Evolutionary conservation across 1,284 basidiomycete species (phyloP).

Genomic region (Austropuccinia psidii): DNA sequence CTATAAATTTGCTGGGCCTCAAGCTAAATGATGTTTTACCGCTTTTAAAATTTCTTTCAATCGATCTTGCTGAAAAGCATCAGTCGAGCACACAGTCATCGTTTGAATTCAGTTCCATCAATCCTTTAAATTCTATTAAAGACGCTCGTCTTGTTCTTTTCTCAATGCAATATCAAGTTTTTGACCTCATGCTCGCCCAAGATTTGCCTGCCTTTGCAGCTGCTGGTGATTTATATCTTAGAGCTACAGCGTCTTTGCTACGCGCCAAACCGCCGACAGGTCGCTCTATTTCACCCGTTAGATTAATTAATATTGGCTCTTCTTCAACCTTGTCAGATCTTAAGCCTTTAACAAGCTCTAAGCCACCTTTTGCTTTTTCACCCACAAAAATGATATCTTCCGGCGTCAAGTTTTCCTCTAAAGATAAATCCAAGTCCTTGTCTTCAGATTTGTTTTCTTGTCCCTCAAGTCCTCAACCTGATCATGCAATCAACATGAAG

Average conservation of each 20-base stretch:
- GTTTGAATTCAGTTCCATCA: background rate
- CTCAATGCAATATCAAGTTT: slow-evolving; percentile 26
- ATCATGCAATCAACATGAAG: background rate
- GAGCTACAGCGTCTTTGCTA: slow-evolving; percentile 22
- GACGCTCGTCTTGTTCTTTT: slow-evolving; percentile 14
- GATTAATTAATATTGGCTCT: background rate
- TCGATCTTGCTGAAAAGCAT: slow-evolving; percentile 8
- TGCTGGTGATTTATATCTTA: slow-evolving; percentile 28
- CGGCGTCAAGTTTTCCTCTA: too few relatives aligned
- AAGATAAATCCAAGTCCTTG: background rate
- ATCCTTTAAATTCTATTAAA: background rate
- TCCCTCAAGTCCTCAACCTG: background rate
- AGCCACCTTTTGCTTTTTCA: background rate
- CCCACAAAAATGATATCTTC: background rate
- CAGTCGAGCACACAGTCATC: background rate
- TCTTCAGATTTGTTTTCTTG: background rate
- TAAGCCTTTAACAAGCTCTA: background rate
- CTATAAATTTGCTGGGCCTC: slow-evolving; percentile 12
- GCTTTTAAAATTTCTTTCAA: slow-evolving; percentile 8
- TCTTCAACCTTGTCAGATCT: slow-evolving; percentile 1
- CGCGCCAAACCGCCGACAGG: background rate
- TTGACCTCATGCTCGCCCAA: slow-evolving; percentile 21
- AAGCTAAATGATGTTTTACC: slow-evolving; percentile 12
- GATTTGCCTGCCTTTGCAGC: slow-evolving; percentile 32
- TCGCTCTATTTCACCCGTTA: background rate